Evolutionary conservation across 495 filamentous ascomycete species (phyloP), one percentile per base, ranked within the genome.

Genomic region (Aspergillus indologenus): DNA sequence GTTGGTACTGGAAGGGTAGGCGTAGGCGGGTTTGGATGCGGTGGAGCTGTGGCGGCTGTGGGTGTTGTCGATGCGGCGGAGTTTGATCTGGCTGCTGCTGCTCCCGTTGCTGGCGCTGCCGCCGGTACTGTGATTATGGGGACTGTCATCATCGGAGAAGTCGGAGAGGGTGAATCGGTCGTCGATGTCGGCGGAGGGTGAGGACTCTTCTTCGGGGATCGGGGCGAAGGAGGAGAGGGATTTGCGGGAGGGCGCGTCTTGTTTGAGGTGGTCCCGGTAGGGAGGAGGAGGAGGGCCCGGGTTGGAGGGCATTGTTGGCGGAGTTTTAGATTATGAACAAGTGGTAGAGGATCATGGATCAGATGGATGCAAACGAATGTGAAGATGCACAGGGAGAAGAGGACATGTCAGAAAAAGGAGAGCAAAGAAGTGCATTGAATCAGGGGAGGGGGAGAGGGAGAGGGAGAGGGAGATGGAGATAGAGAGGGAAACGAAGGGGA

Each of bases 181-280:
- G n/a, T n/a, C n/a, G n/a, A n/a, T n/a, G n/a, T n/a, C n/a, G n/a
- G n/a, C n/a, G n/a, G n/a, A n/a, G n/a, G n/a, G n/a, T n/a, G 48
- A 54, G 43, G 52, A 56, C 12, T 63, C 61, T 44, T 68, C 59
- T n/a, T 65, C 66, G 43, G 63, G 59, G 59, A 64, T 60, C 20
- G 61, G 9, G 60, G 63, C 14, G 54, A 45, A 18, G 58, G 58
- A 12, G 51, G 51, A 21, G 58, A 62, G 56, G 9, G 51, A 43
- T 54, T 53, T 51, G 6, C 48, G 11, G 24, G 23, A 24, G 14
- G 48, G 18, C 3, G 19, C 12, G 45, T 47, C 45, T 20, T 21
- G 45, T 12, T 47, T 47, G 45, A 47, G 11, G 8, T 26, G 12
- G 22, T 48, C 57, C 45, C 45, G 50, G 29, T 24, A 47, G n/a